Base-by-base conservation (phyloP, 768 basidiomycete genomes). In the Tulasnella sp. region DNA sequence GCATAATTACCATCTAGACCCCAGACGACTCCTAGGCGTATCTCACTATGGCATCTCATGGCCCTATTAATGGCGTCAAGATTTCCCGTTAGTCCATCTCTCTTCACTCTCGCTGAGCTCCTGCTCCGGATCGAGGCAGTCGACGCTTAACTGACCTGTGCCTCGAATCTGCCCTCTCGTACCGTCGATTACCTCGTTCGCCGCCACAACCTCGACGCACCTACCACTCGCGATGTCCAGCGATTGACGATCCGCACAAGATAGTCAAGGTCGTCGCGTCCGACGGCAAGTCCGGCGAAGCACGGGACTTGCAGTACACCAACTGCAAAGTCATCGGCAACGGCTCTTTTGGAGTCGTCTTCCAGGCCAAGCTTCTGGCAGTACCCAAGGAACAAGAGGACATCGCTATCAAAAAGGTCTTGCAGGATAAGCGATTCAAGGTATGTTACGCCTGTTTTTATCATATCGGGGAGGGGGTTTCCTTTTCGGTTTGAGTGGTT, bases 381-480 rank as follows among this genome's bases (percentile, higher is more conserved):
- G 84, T 84, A 8, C 82, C 84, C 59, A 86, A 87, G 78, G 87
- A 86, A 39, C 83, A 83, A 22, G 90, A 91, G 73, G 94, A 98
- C 76, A 97, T 99, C 78, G 97, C 97, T 66, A 99, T 99, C 87
- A 99, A 99, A 92, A 98, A 98, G 85, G 97, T 99, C 67, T 82
- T 99, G 75, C 97, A 99, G 85, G 97, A 99, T 84, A 99, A 99
- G 86, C 89, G 97, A 76, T 99, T 99, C 91, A 99, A 99, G 93
- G 96, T 95, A 74, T 75, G 86, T 82, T n/a, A 32, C 39, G 44
- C 75, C 5, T 29, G 22, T 32, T 62, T 22, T 41, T 12, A 63
- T 69, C 12, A 44, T n/a, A n/a, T 44, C 42, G 42, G 12, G 42
- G 42, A 12, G 42, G 12, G 12, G 42, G 42, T 12, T n/a, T 34